Evolutionary conservation across 768 basidiomycete species (phyloP).

Genomic region (Podaxis rugospora): DNA sequence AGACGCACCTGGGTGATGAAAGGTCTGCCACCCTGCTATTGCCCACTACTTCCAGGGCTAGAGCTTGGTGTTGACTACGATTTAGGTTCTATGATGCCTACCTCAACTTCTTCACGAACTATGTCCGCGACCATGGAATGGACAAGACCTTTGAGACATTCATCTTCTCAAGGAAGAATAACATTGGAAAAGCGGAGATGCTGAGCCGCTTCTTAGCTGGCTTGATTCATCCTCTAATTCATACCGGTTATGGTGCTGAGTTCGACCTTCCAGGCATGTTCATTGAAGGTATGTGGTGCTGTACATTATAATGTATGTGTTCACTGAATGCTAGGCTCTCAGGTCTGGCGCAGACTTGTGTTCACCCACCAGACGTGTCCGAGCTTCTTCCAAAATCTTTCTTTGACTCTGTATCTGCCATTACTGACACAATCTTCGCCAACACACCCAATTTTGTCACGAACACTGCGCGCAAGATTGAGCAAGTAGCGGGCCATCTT

Average conservation of each 20-base stretch:
- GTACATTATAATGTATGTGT: not conserved
- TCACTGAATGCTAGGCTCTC: not conserved
- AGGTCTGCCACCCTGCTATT: conserved; percentile 29
- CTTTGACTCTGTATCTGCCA: conserved; percentile 13
- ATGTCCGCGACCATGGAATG: conserved; percentile 39
- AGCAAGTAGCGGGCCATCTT: conserved; percentile 1
- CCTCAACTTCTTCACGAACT: conserved; percentile 46
- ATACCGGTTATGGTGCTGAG: conserved; percentile 58
- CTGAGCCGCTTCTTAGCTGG: conserved; percentile 52
- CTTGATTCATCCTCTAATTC: conserved; percentile 62
- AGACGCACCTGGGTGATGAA: conserved; percentile 53
- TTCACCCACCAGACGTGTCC: conserved; percentile 30
- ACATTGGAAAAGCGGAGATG: conserved; percentile 43
- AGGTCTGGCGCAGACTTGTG: conserved; percentile 57
- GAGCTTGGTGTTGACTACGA: not conserved
- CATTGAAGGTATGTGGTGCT: conserved; percentile 47
- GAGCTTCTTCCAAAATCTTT: conserved; percentile 23
- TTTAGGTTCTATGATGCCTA: conserved; percentile 58
- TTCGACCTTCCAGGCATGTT: conserved; percentile 54
- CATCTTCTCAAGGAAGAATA: conserved; percentile 50
- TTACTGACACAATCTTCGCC: not conserved
- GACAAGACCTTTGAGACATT: conserved; percentile 51
- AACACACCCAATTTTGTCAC: not conserved
- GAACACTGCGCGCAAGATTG: not conserved
- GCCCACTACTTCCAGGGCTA: not conserved